These are phyloP conservation scores for Globisporangium nunn DNA, from an alignment of 352 stramenopile genomes.

Conservation along the genomic window DNA sequence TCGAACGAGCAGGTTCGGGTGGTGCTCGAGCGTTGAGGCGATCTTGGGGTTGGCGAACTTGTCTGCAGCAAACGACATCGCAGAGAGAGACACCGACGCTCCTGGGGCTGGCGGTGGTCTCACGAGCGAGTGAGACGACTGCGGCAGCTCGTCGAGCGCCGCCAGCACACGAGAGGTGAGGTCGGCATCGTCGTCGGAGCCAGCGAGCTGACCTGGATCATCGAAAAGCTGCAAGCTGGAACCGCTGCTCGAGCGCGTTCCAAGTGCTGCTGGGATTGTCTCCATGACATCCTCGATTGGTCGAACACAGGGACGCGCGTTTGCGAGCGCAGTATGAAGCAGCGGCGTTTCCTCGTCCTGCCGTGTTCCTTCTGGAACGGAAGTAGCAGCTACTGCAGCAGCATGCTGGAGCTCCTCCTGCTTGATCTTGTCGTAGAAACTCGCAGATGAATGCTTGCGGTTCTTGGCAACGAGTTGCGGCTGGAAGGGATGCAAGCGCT, in stretches of 20 bases:
- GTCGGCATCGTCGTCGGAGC: conserved; percentile 41
- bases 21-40: too few species aligned
- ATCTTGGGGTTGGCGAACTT: too few species aligned
- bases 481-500: conserved; percentile 53
- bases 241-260: conserved; percentile 25
- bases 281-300: conserved; percentile 32
- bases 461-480: conserved; percentile 45
- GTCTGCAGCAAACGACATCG: neutral
- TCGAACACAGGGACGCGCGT: conserved; percentile 52
- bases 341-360: neutral
- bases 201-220: conserved; percentile 1
- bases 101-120: too few species aligned
- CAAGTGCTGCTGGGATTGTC: conserved; percentile 2
- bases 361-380: neutral
- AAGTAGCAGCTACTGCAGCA: neutral
- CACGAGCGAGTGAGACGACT: neutral
- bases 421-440: conserved; percentile 56
- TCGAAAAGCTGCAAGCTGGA: conserved; percentile 22
- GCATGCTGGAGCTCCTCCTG: conserved; percentile 3
- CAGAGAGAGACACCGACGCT: neutral
- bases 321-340: conserved; percentile 42
- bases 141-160: conserved; percentile 35
- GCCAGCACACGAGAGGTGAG: conserved; percentile 51
- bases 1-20: too few species aligned
- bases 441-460: conserved; percentile 22